Percentiles rank a stretch among this genome's conserved stretches.
These are phyloP conservation scores for Cyanidiococcus yangmingshanensis DNA, from an alignment of 23 red algal species.

Conservation along the genomic window DNA sequence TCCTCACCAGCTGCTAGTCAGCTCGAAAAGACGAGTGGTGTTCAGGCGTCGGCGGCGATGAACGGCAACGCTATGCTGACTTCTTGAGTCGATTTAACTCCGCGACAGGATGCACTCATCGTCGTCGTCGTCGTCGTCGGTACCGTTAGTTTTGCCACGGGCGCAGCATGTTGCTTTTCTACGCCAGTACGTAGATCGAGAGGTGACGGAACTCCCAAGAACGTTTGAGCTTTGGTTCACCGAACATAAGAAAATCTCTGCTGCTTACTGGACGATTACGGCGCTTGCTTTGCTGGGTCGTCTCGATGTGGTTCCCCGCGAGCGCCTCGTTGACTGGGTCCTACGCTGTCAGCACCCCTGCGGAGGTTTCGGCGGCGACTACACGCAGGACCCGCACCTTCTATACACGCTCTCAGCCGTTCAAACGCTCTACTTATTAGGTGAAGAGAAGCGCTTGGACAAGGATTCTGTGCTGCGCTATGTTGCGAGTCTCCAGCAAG, in stretches of 20 bases:
- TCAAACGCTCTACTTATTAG: constrained; percentile 62
- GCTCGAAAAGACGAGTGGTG: no score
- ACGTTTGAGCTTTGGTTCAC: constrained; percentile 38
- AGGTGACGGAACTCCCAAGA: neutral
- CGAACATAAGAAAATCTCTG: constrained; percentile 67
- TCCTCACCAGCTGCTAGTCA: no score
- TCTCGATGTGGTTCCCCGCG: constrained; percentile 34
- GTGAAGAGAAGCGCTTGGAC: constrained; percentile 37
- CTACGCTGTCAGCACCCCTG: constrained; percentile 25
- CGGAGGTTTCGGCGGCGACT: constrained; percentile 78
- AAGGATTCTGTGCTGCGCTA: constrained; percentile 15
- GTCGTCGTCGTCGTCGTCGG: neutral
- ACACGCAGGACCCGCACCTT: constrained; percentile 73
- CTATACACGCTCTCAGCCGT: constrained; percentile 76
- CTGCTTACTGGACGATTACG: constrained; percentile 81
- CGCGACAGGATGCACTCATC: no score
- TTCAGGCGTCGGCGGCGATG: no score
- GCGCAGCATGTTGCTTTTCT: neutral
- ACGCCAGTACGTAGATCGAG: neutral
- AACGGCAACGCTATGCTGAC: no score
- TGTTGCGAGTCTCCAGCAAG: constrained; percentile 48
- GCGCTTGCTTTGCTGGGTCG: constrained; percentile 48
- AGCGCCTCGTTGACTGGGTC: constrained; percentile 41
- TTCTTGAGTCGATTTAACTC: no score
- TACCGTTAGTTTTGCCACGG: neutral